A percentile compares a stretch with the other conserved stretches of the same genome.
Conservation (phyloP, 1,139 yeast genomes). For the Suhomyces bokatorum region DNA sequence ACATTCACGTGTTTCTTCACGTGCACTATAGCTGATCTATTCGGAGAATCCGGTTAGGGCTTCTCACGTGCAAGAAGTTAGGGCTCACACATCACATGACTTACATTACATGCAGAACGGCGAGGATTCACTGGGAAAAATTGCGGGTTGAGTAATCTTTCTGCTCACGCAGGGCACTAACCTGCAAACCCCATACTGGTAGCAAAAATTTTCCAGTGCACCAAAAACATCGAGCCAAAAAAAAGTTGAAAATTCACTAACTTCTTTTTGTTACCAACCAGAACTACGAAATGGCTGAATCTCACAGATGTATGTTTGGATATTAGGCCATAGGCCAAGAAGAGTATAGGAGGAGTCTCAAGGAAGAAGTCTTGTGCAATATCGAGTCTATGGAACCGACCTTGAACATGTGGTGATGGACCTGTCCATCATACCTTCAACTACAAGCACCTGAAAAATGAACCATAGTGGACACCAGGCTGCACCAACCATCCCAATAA, state of each 20-base stretch:
- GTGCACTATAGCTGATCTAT: background rate
- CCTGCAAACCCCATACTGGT: slow-evolving; percentile 10
- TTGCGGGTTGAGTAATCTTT: slow-evolving; percentile 1
- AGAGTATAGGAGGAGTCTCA: background rate
- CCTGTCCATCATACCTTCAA: background rate
- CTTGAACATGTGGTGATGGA: background rate
- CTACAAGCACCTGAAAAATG: background rate
- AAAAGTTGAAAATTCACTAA: slow-evolving; percentile 15
- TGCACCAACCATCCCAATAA: too few relatives aligned
- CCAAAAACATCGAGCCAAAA: slow-evolving; percentile 14
- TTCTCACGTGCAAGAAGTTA: slow-evolving; percentile 19
- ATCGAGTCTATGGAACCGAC: background rate
- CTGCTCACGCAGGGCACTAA: slow-evolving; percentile 1
- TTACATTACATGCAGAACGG: background rate
- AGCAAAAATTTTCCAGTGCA: slow-evolving; percentile 14
- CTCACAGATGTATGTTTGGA: slow-evolving; percentile 84
- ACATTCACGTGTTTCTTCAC: background rate
- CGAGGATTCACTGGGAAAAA: background rate
- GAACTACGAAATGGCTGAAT: slow-evolving; percentile 75
- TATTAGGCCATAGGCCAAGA: background rate
- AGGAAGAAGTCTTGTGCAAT: background rate
- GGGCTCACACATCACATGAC: slow-evolving; percentile 15
- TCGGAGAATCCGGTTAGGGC: slow-evolving; percentile 9
- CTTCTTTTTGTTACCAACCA: slow-evolving; percentile 13
- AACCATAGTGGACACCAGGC: background rate